A percentile compares a stretch with the other conserved stretches of the same genome.
Conservation (phyloP, 148 eudicot species). For the Hydrangea macrophylla region DNA sequence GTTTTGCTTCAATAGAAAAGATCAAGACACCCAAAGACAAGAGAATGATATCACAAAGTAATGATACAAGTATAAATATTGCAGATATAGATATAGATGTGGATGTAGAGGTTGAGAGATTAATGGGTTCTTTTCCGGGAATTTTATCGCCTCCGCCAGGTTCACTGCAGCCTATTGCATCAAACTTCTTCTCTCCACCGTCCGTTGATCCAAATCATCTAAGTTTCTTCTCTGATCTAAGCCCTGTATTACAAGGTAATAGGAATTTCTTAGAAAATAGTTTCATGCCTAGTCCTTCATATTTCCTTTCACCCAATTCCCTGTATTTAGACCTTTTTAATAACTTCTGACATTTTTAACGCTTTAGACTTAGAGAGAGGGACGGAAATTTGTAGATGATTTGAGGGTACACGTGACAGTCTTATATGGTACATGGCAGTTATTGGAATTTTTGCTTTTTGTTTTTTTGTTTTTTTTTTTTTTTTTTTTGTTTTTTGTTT, state of each 20-base stretch:
- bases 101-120: slow-evolving; percentile 23
- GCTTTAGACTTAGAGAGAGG: no score
- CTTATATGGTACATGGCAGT: no score
- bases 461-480: not conserved
- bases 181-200: slow-evolving; percentile 57
- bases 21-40: slow-evolving; percentile 35
- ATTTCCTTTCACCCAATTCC: slow-evolving; percentile 57
- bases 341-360: slow-evolving; percentile 38
- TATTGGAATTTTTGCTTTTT: not conserved
- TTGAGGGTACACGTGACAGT: no score
- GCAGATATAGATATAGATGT: slow-evolving; percentile 24
- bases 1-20: slow-evolving; percentile 60
- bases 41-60: slow-evolving; percentile 9
- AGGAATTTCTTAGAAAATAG: slow-evolving; percentile 31
- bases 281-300: slow-evolving; percentile 52
- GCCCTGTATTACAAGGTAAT: slow-evolving; percentile 33
- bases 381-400: no score
- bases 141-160: slow-evolving; percentile 78
- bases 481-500: not conserved
- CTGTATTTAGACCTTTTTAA: slow-evolving; percentile 66
- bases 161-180: slow-evolving; percentile 56
- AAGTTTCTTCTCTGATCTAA: slow-evolving; percentile 44
- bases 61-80: slow-evolving; percentile 2
- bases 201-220: slow-evolving; percentile 43
- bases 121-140: slow-evolving; percentile 47